Base-by-base conservation (phyloP, 768 basidiomycete genomes). In the Amanita inopinata region DNA sequence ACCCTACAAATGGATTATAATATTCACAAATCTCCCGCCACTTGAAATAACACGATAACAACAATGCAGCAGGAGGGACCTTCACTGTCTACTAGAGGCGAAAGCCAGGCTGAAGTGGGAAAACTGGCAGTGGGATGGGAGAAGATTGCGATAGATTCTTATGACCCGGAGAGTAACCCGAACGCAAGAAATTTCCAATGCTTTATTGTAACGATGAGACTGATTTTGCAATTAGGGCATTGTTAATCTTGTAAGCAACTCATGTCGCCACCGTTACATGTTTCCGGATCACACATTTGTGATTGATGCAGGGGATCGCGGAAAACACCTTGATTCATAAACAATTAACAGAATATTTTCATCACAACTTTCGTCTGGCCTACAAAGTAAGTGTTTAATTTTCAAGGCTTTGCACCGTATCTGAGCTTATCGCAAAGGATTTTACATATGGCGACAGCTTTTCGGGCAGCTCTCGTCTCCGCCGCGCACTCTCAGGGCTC, bases 241-340 rank as follows among this genome's bases (percentile, higher is more conserved):
- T 5, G 27, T 41, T 1, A 41, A 33, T 15, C 17, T 41, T 17
- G 40, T 41, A 12, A 5, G 28, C 5, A 38, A 22, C 12, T 3
- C 22, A 23, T 25, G 19, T n/a, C 20, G 6, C n/a, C n/a, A n/a
- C n/a, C n/a, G n/a, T n/a, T 38, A 2, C 14, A 22, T 4, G 12
- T 33, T n/a, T 10, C 11, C 20, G 5, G 3, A 31, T 20, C 18
- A 15, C 7, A 5, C 8, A 18, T 12, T 17, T 17, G 27, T 7
- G 27, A n/a, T 35, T 11, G 8, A 8, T 14, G 14, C 19, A 54
- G 53, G 49, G 33, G 1, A 45, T 54, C 1, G 50, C 53, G 5
- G 53, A 54, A 27, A 54, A 54, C 31, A 48, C 44, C 11, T 38
- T 51, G 14, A 46, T 54, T 43, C 39, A 47, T 23, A 34, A 46